Evolutionary conservation across 1,284 basidiomycete species (phyloP).

Genomic region (Omphalotus olearius): DNA sequence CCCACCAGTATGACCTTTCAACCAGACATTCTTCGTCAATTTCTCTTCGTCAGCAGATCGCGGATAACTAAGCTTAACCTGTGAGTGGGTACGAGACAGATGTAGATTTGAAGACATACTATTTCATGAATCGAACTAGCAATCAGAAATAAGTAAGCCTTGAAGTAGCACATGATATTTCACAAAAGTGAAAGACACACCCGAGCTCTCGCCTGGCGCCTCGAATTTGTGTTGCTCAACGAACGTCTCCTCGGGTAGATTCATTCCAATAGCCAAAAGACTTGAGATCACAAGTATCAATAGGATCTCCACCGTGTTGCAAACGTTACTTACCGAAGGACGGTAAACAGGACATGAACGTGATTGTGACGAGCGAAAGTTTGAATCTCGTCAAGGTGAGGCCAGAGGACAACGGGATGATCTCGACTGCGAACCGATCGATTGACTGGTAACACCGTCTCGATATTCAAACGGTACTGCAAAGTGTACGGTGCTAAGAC

Average conservation of each 20-base stretch:
- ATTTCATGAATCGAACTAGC: conserved; percentile 34
- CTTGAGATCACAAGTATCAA: conserved; percentile 2
- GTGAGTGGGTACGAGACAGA: background rate
- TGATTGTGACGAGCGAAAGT: conserved; percentile 12
- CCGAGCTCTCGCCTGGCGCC: conserved; percentile 25
- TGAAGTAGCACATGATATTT: background rate
- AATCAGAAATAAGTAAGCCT: background rate
- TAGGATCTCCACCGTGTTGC: background rate
- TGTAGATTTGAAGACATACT: conserved; percentile 20
- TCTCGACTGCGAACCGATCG: conserved; percentile 2
- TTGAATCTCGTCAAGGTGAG: conserved; percentile 11
- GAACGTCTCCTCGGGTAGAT: conserved; percentile 32
- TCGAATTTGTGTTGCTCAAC: conserved; percentile 27
- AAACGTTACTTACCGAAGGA: conserved; percentile 7
- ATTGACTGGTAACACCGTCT: conserved; percentile 7
- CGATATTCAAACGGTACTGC: too few species aligned
- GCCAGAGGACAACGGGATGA: conserved; percentile 7
- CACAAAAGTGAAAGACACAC: conserved; percentile 14
- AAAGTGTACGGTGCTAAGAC: background rate
- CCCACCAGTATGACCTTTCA: conserved; percentile 45
- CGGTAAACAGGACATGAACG: conserved; percentile 8
- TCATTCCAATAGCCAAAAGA: conserved; percentile 25
- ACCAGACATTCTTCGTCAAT: conserved; percentile 40
- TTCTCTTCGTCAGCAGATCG: conserved; percentile 38
- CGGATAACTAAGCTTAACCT: conserved; percentile 30